Conservation (phyloP, 768 basidiomycete species). For the Macrolepiota fuliginosa region DNA sequence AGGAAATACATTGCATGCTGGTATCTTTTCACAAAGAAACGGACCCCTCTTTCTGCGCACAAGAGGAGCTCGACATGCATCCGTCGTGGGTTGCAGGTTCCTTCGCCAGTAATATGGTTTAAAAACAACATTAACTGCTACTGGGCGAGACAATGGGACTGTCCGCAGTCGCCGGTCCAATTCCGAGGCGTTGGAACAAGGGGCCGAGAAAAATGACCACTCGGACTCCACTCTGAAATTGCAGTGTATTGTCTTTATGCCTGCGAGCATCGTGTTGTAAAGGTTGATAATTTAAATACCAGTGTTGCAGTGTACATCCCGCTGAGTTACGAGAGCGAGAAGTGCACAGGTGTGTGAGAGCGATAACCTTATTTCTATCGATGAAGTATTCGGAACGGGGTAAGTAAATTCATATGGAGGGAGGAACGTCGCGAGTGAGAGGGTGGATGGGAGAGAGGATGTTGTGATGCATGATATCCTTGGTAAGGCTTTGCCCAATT, state of each 20-base stretch:
- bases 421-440: conserved; percentile 26
- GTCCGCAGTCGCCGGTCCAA: too few species aligned
- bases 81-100: conserved; percentile 19
- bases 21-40: conserved; percentile 27
- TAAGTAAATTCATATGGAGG: conserved; percentile 22
- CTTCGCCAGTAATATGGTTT: too few species aligned
- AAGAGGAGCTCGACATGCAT: conserved; percentile 30
- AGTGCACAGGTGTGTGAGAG: conserved; percentile 23
- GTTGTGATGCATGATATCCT: conserved; percentile 14
- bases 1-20: conserved; percentile 23
- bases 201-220: too few species aligned
- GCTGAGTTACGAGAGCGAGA: conserved; percentile 26
- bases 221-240: too few species aligned
- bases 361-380: conserved; percentile 17
- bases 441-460: conserved; percentile 25
- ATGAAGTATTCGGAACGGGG: conserved; percentile 17
- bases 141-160: too few species aligned
- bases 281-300: conserved; percentile 28
- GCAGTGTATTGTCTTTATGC: too few species aligned
- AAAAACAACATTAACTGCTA: too few species aligned
- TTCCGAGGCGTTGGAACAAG: conserved; percentile 21
- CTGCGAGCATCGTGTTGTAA: too few species aligned
- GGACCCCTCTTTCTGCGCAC: conserved; percentile 28
- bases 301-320: conserved; percentile 30
- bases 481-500: conserved; percentile 3